Conservation (phyloP, 2,329 filamentous ascomycete genomes). For the Graphilbum ipis-grandicollis region DNA sequence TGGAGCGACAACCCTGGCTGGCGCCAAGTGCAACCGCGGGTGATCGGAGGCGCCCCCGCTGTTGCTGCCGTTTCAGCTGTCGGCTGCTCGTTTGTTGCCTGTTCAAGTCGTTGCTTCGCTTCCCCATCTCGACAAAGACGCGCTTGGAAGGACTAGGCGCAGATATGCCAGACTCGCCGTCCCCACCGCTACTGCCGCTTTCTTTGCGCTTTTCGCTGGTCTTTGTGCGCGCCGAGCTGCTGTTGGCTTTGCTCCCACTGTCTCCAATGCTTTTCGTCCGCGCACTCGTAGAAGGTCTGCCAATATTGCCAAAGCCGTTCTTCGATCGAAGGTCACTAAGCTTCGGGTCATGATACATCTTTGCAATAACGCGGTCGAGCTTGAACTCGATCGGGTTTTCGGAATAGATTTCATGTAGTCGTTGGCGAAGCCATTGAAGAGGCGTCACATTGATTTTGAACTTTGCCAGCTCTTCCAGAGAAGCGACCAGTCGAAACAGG, state of each 20-base stretch:
- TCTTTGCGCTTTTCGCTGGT: not conserved
- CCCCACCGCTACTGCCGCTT: too few relatives aligned
- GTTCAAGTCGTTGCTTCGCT: too few relatives aligned
- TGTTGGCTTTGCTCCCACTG: not conserved
- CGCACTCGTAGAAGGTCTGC: conserved; percentile 24
- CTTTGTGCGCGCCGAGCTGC: not conserved
- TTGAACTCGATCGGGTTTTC: conserved; percentile 30
- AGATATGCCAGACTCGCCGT: too few relatives aligned
- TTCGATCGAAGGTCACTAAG: conserved; percentile 28
- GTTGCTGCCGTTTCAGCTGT: too few relatives aligned
- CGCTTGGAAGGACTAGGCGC: too few relatives aligned
- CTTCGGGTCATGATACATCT: conserved; percentile 39
- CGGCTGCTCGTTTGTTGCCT: too few relatives aligned
- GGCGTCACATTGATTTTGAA: conserved; percentile 35
- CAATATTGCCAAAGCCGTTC: conserved; percentile 39
- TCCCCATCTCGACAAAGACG: too few relatives aligned
- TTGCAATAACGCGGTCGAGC: conserved; percentile 30
- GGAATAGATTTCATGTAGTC: conserved; percentile 30
- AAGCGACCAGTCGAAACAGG: conserved; percentile 35
- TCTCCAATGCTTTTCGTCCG: not conserved
- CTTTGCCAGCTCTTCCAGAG: conserved; percentile 33
- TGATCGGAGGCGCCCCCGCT: too few relatives aligned
- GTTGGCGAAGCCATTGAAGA: conserved; percentile 38
- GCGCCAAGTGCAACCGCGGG: too few relatives aligned
- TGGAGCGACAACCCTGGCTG: too few relatives aligned